These are phyloP conservation scores for Boletus semigastroideus DNA, from an alignment of 1,284 basidiomycete genomes.

Conservation along the genomic window DNA sequence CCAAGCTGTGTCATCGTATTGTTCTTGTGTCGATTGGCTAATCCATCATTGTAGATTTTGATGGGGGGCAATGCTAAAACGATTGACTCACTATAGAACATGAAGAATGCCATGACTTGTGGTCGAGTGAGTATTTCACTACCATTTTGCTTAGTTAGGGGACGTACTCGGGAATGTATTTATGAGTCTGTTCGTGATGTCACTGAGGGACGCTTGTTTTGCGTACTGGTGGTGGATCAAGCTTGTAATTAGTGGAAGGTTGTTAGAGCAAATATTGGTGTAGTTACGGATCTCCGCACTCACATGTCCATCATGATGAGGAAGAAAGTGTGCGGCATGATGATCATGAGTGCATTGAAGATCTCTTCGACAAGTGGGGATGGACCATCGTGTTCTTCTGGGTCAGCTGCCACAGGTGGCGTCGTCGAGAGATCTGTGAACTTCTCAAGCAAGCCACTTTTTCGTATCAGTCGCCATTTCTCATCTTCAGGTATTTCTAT, in stretches of 20 bases:
- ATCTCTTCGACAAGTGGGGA: slow-evolving; percentile 65
- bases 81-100: slow-evolving; percentile 68
- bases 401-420: neutral
- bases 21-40: slow-evolving; percentile 66
- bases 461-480: slow-evolving; percentile 71
- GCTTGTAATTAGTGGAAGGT: slow-evolving; percentile 37
- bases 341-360: slow-evolving; percentile 57
- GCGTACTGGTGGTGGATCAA: slow-evolving; percentile 76
- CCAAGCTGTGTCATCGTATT: slow-evolving; percentile 50
- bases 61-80: neutral
- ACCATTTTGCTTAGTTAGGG: neutral
- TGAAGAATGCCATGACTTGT: slow-evolving; percentile 66
- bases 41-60: slow-evolving; percentile 3
- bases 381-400: slow-evolving; percentile 37
- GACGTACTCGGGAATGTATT: slow-evolving; percentile 67
- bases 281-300: slow-evolving; percentile 28
- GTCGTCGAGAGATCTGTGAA: slow-evolving; percentile 18
- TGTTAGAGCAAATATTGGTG: neutral
- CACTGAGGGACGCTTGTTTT: slow-evolving; percentile 47
- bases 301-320: slow-evolving; percentile 79
- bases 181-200: slow-evolving; percentile 53
- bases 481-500: slow-evolving; percentile 68
- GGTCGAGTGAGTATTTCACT: slow-evolving; percentile 5
- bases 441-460: slow-evolving; percentile 63
- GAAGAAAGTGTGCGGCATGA: slow-evolving; percentile 70